Percentiles rank a stretch among this genome's conserved stretches.
phyloP scores from a whole-genome alignment of 345 rosid genomes.

The Toxicodendron radicans region DNA sequence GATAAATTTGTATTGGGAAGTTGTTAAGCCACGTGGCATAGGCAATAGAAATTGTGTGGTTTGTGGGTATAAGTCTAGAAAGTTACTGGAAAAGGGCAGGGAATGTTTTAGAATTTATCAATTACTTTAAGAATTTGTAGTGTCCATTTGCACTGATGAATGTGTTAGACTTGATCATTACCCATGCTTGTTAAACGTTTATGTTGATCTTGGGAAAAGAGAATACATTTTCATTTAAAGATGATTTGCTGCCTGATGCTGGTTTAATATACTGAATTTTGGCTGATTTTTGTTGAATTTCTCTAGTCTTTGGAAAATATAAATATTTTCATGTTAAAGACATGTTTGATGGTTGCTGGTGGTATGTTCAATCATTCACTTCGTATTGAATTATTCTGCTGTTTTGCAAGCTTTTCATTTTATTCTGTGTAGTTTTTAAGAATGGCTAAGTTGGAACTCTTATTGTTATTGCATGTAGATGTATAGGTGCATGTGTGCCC shows the following conservation, averaged over 20 bases:
- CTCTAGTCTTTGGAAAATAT: neutral
- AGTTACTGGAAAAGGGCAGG: too few relatives aligned
- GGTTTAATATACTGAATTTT: conserved; percentile 2
- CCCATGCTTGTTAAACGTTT: neutral
- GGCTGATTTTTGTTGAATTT: neutral
- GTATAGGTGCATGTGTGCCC: neutral
- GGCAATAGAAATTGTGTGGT: too few relatives aligned
- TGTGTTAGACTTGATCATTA: neutral
- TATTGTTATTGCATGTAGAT: neutral
- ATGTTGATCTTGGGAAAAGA: neutral
- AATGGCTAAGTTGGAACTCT: neutral
- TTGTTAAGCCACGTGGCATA: too few relatives aligned
- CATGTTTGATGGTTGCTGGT: neutral
- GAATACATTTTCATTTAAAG: neutral
- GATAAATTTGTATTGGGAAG: too few relatives aligned
- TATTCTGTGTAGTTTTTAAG: neutral
- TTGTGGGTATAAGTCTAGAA: too few relatives aligned
- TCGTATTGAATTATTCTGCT: neutral
- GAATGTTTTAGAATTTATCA: too few relatives aligned
- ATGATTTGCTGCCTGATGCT: neutral
- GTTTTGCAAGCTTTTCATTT: neutral
- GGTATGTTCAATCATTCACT: neutral
- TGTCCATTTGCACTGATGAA: neutral
- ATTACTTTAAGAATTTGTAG: neutral
- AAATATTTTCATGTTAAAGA: neutral